Conservation (phyloP, 768 basidiomycete genomes). For the Porpolomopsis calyptriformis region DNA sequence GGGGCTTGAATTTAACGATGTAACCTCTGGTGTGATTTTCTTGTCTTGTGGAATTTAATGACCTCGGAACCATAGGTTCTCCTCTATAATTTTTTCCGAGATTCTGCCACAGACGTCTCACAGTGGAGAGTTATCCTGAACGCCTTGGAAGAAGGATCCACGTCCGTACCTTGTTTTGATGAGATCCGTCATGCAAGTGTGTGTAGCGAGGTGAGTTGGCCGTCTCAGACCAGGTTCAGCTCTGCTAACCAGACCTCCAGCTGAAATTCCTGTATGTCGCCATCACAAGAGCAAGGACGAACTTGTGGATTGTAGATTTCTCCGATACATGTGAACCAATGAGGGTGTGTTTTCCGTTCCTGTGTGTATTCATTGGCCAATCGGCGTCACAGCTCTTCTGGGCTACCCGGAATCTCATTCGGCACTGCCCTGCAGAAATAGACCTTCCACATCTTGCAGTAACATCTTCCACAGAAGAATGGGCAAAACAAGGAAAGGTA, state of each 20-base stretch:
- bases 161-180: slow-evolving; percentile 39
- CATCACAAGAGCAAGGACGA: slow-evolving; percentile 57
- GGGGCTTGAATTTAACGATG: slow-evolving; percentile 59
- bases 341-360: slow-evolving; percentile 29
- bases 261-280: slow-evolving; percentile 64
- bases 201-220: slow-evolving; percentile 48
- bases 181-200: slow-evolving; percentile 40
- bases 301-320: slow-evolving; percentile 59
- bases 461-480: slow-evolving; percentile 35
- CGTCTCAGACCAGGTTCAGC: no score
- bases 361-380: neutral
- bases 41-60: neutral
- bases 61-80: slow-evolving; percentile 42
- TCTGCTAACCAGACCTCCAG: slow-evolving; percentile 20
- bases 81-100: slow-evolving; percentile 65
- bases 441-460: slow-evolving; percentile 46
- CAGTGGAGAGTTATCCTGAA: slow-evolving; percentile 56
- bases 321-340: slow-evolving; percentile 48
- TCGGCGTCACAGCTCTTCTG: slow-evolving; percentile 35
- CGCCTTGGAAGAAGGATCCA: slow-evolving; percentile 15
- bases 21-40: slow-evolving; percentile 11
- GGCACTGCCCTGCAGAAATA: slow-evolving; percentile 36
- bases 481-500: slow-evolving; percentile 24
- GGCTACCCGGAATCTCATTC: slow-evolving; percentile 34
- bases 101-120: slow-evolving; percentile 38